These are phyloP conservation scores for Xerocomus subilludens DNA, from an alignment of 1,284 basidiomycete species.

Conservation along the genomic window DNA sequence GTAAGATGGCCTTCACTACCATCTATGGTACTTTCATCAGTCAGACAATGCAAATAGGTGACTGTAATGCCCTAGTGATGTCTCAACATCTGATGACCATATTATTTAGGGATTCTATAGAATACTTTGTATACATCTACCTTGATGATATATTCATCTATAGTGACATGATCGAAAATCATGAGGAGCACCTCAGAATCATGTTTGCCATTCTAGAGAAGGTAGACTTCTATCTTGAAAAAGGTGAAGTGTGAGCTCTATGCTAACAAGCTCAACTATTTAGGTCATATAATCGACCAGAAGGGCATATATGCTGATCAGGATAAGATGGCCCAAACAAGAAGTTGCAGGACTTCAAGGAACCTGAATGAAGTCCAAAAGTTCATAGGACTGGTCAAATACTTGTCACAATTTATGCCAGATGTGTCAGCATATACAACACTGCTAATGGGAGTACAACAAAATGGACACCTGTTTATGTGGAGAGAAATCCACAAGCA, in stretches of 20 bases:
- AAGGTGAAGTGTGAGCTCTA: constrained; percentile 21
- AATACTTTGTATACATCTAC: constrained; percentile 40
- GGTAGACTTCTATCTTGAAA: constrained; percentile 38
- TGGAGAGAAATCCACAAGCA: constrained; percentile 31
- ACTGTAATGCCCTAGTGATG: constrained; percentile 52
- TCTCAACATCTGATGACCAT: constrained; percentile 54
- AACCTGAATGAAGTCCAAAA: constrained; percentile 52
- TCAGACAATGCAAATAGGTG: constrained; percentile 52
- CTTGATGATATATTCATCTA: constrained; percentile 2
- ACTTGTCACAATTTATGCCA: constrained; percentile 56
- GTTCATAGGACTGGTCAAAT: constrained; percentile 58
- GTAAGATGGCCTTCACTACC: not conserved
- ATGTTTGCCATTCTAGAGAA: constrained; percentile 46
- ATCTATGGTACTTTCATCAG: constrained; percentile 44
- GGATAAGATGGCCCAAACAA: constrained; percentile 27
- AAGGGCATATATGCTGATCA: constrained; percentile 46
- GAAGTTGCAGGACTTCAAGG: not conserved
- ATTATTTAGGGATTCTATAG: constrained; percentile 49
- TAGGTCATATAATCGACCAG: constrained; percentile 51
- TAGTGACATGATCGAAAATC: not conserved
- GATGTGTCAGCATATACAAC: constrained; percentile 40
- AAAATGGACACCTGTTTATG: constrained; percentile 44
- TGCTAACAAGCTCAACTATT: constrained; percentile 7
- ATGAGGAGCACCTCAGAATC: constrained; percentile 39
- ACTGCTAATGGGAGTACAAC: constrained; percentile 43